A percentile compares a stretch with the other conserved stretches of the same genome.
Evolutionary conservation across 495 filamentous ascomycete species (phyloP).

Genomic region (Tuber aestivum): DNA sequence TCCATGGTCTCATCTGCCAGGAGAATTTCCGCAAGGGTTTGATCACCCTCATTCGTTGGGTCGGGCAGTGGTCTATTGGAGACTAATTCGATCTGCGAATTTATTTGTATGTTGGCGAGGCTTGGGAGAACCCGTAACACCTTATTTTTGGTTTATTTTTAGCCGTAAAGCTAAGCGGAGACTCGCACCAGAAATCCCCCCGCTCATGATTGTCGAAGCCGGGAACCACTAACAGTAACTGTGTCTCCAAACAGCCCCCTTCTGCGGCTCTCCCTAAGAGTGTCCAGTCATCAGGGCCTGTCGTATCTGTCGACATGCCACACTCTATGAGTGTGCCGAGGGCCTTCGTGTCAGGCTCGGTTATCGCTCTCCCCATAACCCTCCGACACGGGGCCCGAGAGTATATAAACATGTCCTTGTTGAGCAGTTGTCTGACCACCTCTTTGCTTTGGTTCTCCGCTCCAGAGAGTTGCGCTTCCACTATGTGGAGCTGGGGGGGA

Average conservation of each 20-base stretch:
- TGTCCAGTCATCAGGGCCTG: neutral
- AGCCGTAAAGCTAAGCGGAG: neutral
- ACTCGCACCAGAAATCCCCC: neutral
- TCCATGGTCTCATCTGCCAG: too few relatives aligned
- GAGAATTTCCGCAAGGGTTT: neutral
- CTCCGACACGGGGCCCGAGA: too few relatives aligned
- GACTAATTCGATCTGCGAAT: too few relatives aligned
- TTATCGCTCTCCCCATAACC: too few relatives aligned
- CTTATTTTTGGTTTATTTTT: neutral
- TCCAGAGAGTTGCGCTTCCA: neutral
- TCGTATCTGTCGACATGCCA: neutral
- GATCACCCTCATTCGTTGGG: neutral
- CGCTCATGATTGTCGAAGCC: neutral
- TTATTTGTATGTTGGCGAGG: neutral
- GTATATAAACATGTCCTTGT: neutral
- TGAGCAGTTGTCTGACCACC: neutral
- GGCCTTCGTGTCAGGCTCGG: too few relatives aligned
- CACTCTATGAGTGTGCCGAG: neutral
- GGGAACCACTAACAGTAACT: neutral
- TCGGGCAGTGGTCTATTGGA: neutral
- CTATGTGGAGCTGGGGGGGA: neutral
- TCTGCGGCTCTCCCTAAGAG: neutral
- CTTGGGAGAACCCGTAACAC: neutral
- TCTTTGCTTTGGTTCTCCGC: constrained; percentile 1
- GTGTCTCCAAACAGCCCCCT: neutral